phyloP scores from a whole-genome alignment of 2,329 filamentous ascomycete genomes.

The Cadophora malorum region DNA sequence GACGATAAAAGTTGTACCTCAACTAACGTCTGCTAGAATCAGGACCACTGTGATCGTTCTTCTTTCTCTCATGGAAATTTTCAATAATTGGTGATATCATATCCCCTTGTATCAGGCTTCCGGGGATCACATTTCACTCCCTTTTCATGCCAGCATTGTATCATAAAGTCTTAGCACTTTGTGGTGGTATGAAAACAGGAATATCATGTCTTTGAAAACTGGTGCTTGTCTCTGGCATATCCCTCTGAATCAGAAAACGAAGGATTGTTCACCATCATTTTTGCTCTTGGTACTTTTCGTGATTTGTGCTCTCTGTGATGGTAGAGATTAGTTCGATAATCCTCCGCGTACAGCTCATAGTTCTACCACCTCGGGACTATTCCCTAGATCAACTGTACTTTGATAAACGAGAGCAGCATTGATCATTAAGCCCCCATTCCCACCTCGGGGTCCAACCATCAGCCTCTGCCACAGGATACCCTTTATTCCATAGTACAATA shows the following conservation, averaged over 20 bases:
- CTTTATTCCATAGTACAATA: slow-evolving; percentile 58
- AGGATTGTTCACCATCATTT: neutral
- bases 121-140: no score
- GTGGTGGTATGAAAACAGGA: no score
- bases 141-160: no score
- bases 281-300: neutral
- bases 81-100: no score
- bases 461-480: slow-evolving; percentile 65
- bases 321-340: neutral
- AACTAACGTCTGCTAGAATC: no score
- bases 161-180: no score
- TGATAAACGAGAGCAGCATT: slow-evolving; percentile 64
- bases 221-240: neutral
- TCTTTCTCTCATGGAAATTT: no score
- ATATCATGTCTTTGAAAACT: no score
- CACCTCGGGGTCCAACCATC: slow-evolving; percentile 57
- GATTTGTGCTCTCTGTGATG: neutral
- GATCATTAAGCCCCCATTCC: slow-evolving; percentile 58
- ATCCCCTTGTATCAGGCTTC: no score
- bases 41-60: no score
- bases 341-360: slow-evolving; percentile 33
- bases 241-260: neutral
- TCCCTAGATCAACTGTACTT: slow-evolving; percentile 55
- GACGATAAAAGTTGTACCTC: no score
- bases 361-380: slow-evolving; percentile 46